Percentiles rank a stretch among this genome's conserved stretches.
Evolutionary conservation across 1,284 basidiomycete genomes (phyloP).

Genomic region (Mycena citricolor): DNA sequence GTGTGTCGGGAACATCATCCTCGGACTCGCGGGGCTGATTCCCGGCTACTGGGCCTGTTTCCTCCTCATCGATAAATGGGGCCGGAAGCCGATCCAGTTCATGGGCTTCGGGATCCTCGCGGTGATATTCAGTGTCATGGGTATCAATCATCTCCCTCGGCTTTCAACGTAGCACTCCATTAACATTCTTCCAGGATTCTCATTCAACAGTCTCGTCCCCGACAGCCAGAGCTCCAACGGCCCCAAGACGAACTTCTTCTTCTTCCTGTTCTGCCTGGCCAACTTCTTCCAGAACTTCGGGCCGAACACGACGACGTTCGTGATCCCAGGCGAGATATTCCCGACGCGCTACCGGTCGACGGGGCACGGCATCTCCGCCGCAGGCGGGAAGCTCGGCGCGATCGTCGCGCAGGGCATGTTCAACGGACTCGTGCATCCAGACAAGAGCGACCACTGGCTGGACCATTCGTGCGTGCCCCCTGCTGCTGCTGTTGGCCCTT

Average conservation of each 20-base stretch:
- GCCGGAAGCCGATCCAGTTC: slow-evolving; percentile 54
- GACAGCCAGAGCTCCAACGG: slow-evolving; percentile 37
- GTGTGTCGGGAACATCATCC: slow-evolving; percentile 42
- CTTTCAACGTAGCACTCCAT: slow-evolving; percentile 3
- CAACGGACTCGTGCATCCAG: slow-evolving; percentile 52
- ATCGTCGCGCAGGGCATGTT: slow-evolving; percentile 69
- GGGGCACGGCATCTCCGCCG: slow-evolving; percentile 71
- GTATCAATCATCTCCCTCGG: slow-evolving; percentile 29
- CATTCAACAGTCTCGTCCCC: slow-evolving; percentile 52
- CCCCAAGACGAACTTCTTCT: slow-evolving; percentile 36
- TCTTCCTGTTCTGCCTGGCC: slow-evolving; percentile 63
- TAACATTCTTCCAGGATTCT: slow-evolving; percentile 44
- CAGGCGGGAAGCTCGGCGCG: slow-evolving; percentile 67
- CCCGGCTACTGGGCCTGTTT: slow-evolving; percentile 54
- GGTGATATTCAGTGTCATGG: slow-evolving; percentile 50
- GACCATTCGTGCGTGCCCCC: no score
- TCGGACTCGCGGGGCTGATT: slow-evolving; percentile 47
- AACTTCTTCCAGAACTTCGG: slow-evolving; percentile 39
- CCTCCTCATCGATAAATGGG: slow-evolving; percentile 50
- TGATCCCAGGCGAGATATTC: slow-evolving; percentile 40
- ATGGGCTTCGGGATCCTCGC: slow-evolving; percentile 61
- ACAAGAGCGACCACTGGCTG: no score
- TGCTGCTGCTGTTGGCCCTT: no score
- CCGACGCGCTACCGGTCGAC: slow-evolving; percentile 69
- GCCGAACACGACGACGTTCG: slow-evolving; percentile 70